Base-by-base conservation (phyloP, 345 rosid genomes). In the Eucalyptus erythrocorys region DNA sequence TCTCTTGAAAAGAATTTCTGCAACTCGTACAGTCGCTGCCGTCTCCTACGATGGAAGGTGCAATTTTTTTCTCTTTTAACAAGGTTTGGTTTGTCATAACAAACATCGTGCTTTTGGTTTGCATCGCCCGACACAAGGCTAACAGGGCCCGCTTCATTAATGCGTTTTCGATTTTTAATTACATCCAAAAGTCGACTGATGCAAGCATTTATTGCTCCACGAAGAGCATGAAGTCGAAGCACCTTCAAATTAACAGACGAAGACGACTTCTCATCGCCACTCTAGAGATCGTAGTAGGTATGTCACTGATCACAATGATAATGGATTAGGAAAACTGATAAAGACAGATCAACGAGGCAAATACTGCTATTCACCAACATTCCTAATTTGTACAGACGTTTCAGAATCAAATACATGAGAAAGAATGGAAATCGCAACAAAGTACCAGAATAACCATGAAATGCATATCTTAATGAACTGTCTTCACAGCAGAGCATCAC, bases 301-400 rank as follows among this genome's bases (percentile, higher is more conserved):
- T 4, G 55, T 85, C 50, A 48, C 26, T 85, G 55, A 30, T 48
- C 50, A 85, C 10, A 85, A 45, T 48, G n/a, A 27, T 85, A 85
- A 3, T 32, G 6, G 37, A 45, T 48, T 85, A 48, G 30, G 13
- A 27, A 27, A 34, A 76, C 84, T 76, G 84, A 76, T 21, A 37
- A 17, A 19, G 47, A 76, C 55, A 85, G 37, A 32, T 51, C 61
- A 86, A 50, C 59, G 81, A 87, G 88, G 91, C 50, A 90, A 88
- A 90, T 88, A 79, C 49, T 59, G 88, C 89, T 49, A 90, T 91
- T 91, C 87, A 92, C 88, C 93, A 82, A 89, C 87, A 91, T 87
- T 89, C 89, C 93, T 87, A 89, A 88, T 95, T 93, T 94, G 94
- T 95, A 95, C 96, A 95, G 90, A 89, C 87, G 80, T 82, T 55